Base-by-base conservation (phyloP, 192 early-diverging fungal genomes). In the Coemansia sp. region DNA sequence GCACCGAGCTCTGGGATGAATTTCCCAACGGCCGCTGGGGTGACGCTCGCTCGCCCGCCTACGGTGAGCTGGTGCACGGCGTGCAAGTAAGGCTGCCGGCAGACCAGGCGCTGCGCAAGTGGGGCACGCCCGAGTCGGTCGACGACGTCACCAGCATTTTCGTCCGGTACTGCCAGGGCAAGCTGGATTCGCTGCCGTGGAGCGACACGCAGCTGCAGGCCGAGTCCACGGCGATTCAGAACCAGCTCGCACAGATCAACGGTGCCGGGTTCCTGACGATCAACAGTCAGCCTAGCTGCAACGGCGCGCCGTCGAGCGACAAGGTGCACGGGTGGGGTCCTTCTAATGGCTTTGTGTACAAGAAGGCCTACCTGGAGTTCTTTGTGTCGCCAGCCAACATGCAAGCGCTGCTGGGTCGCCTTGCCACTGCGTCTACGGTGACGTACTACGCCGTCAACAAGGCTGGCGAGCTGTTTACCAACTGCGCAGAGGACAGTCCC, bases 21-120 rank as follows among this genome's bases (percentile, higher is more conserved):
- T 98, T 95, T 73, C 97, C 95, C 50, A 98, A 98, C 80, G 97
- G 97, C 17, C 90, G 97, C 64, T 98, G 95, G 97, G 97, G 97
- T 36, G 95, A 98, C 63, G 91, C 97, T 36, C 87, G 95, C 48
- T 98, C 97, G 15, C 95, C 95, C 17, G 92, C 92, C 48, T 94
- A 86, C 70, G 94, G 94, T 63, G 89, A 92, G 66, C 76, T 92
- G 65, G 81, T 92, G 46, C 89, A 91, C 60, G 91, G 93, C 32
- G 94, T 92, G 80, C 91, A 92, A 57, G 87, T 94, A 53, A 86
- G 89, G 68, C 78, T 96, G 63, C 91, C 93, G 55, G 85, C 91
- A 64, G 89, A 89, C 10, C 90, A 94, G 72, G 88, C 88, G 41
- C 66, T 92, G 19, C 75, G 84, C 39, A 81, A 92, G 74, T 99